phyloP scores from a whole-genome alignment of 2,329 filamentous ascomycete genomes.

The Aspergillus pseudoterreus region DNA sequence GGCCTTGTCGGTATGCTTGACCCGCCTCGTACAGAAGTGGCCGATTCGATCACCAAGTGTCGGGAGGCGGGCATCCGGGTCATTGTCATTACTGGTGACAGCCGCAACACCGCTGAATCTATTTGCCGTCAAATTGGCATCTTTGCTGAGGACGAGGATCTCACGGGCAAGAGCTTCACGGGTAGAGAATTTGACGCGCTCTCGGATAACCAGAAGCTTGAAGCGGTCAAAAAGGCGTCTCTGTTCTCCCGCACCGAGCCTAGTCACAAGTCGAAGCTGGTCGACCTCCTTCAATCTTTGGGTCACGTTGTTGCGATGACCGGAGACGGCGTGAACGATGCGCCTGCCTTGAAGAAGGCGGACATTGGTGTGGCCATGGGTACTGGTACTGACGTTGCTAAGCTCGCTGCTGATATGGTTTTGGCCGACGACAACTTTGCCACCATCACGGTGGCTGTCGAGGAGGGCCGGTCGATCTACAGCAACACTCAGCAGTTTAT shows the following conservation, averaged over 20 bases:
- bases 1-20: constrained; percentile 96
- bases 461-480: constrained; percentile 97
- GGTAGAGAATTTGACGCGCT: constrained; percentile 91
- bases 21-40: constrained; percentile 88
- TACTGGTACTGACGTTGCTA: constrained; percentile 93
- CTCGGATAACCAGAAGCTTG: constrained; percentile 71
- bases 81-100: constrained; percentile 97
- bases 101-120: constrained; percentile 93
- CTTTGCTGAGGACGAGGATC: constrained; percentile 75
- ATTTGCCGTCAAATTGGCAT: constrained; percentile 97
- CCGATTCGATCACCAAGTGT: constrained; percentile 80
- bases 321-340: constrained; percentile 97
- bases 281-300: constrained; percentile 88
- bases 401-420: constrained; percentile 97
- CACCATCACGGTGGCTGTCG: constrained; percentile 91
- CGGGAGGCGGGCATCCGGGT: constrained; percentile 91
- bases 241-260: constrained; percentile 97
- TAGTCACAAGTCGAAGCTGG: constrained; percentile 93
- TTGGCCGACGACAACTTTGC: constrained; percentile 98
- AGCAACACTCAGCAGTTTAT: constrained; percentile 99
- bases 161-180: constrained; percentile 89
- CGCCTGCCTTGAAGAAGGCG: constrained; percentile 94
- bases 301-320: constrained; percentile 99
- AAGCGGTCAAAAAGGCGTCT: constrained; percentile 79
- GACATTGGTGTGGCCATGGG: constrained; percentile 99